Evolutionary conservation across 345 rosid genomes (phyloP).

Genomic region (Sapria himalayana): DNA sequence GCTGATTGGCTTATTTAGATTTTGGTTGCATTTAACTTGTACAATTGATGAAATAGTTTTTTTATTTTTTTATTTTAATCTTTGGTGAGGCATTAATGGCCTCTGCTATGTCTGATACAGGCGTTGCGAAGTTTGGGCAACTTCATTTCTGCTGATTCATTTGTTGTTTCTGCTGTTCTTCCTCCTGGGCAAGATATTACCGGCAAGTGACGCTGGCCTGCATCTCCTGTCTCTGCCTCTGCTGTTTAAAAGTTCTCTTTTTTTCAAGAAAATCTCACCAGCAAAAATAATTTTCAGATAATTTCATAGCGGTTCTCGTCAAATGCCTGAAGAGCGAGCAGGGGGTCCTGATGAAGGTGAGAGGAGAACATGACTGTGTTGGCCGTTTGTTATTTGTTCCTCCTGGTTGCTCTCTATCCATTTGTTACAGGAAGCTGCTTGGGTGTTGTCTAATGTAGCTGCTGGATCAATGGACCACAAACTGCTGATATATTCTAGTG

Average conservation of each 20-base stretch:
- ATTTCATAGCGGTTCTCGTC: conserved; percentile 36
- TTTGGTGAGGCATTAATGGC: too few species aligned
- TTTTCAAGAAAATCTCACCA: conserved; percentile 43
- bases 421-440: conserved; percentile 61
- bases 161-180: conserved; percentile 34
- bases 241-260: conserved; percentile 34
- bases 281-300: conserved; percentile 37
- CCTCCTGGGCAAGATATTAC: conserved; percentile 42
- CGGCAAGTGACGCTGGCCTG: conserved; percentile 40
- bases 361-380: too few species aligned
- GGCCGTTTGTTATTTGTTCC: too few species aligned
- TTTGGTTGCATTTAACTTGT: too few species aligned
- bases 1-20: too few species aligned
- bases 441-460: conserved; percentile 92
- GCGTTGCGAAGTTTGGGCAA: conserved; percentile 80
- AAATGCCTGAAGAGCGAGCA: conserved; percentile 88
- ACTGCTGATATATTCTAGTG: conserved; percentile 44
- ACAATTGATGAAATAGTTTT: too few species aligned
- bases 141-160: conserved; percentile 74
- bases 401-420: too few species aligned
- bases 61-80: too few species aligned
- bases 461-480: conserved; percentile 83
- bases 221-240: conserved; percentile 65
- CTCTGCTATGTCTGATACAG: too few species aligned
- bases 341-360: conserved; percentile 80